Evolutionary conservation across 192 early-diverging fungal species (phyloP).

Genomic region (Funneliformis geosporum): DNA sequence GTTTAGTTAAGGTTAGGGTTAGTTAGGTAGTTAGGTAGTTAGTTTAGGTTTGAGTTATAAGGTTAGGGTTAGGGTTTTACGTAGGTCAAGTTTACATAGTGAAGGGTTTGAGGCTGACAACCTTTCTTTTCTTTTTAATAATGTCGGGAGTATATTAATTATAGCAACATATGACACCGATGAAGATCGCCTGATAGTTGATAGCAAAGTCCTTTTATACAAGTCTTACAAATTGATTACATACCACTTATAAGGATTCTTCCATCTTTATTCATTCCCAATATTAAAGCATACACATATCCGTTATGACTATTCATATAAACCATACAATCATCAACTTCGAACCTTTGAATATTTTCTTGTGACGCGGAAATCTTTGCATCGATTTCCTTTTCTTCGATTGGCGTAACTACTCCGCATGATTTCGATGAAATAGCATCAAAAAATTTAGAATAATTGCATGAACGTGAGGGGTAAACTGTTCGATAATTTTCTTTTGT

Average conservation of each 20-base stretch:
- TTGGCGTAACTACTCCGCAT: neutral
- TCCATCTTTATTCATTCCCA: slow-evolving; percentile 54
- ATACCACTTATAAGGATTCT: slow-evolving; percentile 54
- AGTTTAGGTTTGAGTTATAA: too few relatives aligned
- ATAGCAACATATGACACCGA: too few relatives aligned
- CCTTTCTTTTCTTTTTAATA: too few relatives aligned
- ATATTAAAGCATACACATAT: slow-evolving; percentile 66
- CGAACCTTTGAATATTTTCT: slow-evolving; percentile 39
- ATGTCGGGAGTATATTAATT: too few relatives aligned
- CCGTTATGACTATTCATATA: slow-evolving; percentile 69
- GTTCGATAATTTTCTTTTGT: slow-evolving; percentile 36
- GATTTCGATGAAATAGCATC: neutral
- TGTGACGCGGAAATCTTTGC: slow-evolving; percentile 33
- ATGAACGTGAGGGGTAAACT: neutral
- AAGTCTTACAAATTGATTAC: neutral
- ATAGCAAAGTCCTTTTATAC: too few relatives aligned
- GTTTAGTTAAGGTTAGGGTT: too few relatives aligned
- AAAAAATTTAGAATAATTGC: slow-evolving; percentile 39
- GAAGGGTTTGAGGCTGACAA: too few relatives aligned
- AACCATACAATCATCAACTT: slow-evolving; percentile 59
- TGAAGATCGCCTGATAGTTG: too few relatives aligned
- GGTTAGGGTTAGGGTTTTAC: too few relatives aligned
- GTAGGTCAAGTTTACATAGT: too few relatives aligned
- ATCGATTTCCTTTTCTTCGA: slow-evolving; percentile 39
- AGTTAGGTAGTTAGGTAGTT: too few relatives aligned